A percentile compares a stretch with the other conserved stretches of the same genome.
phyloP scores from a whole-genome alignment of 805 yeast genomes.

The Cyberlindnera xylosilytica region DNA sequence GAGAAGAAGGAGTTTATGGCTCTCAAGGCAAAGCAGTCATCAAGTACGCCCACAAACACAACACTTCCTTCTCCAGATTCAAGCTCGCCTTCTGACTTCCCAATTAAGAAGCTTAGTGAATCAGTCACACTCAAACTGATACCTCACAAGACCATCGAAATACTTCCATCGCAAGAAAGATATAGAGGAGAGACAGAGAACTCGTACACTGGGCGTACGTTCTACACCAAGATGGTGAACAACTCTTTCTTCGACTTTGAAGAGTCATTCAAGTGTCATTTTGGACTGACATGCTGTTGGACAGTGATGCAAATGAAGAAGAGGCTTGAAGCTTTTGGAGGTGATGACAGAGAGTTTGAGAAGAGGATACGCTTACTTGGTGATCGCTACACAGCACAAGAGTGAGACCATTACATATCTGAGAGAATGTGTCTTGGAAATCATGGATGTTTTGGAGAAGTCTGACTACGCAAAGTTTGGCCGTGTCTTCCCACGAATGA shows the following conservation, averaged over 20 bases:
- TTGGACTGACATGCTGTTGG: slow-evolving; percentile 18
- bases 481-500: slow-evolving; percentile 1
- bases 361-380: slow-evolving; percentile 4
- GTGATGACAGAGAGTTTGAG: slow-evolving; percentile 1
- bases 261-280: slow-evolving; percentile 8
- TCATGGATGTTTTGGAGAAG: slow-evolving; percentile 14
- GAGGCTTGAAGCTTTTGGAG: slow-evolving; percentile 9
- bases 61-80: slow-evolving; percentile 7
- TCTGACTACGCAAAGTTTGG: slow-evolving; percentile 11
- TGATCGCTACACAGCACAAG: slow-evolving; percentile 6
- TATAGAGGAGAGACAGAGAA: slow-evolving; percentile 16
- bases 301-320: slow-evolving; percentile 16
- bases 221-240: slow-evolving; percentile 11
- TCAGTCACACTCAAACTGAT: slow-evolving; percentile 8
- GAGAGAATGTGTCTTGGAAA: slow-evolving; percentile 8
- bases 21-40: slow-evolving; percentile 12
- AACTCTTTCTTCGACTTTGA: slow-evolving; percentile 9
- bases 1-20: slow-evolving; percentile 18
- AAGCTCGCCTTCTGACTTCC: slow-evolving; percentile 1
- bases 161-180: slow-evolving; percentile 13
- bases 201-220: slow-evolving; percentile 9
- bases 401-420: slow-evolving; percentile 9
- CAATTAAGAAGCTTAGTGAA: background rate
- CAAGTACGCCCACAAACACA: background rate
- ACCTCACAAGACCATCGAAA: slow-evolving; percentile 9